Conservation (phyloP, 2,329 filamentous ascomycete genomes). For the Coniella vitis region DNA sequence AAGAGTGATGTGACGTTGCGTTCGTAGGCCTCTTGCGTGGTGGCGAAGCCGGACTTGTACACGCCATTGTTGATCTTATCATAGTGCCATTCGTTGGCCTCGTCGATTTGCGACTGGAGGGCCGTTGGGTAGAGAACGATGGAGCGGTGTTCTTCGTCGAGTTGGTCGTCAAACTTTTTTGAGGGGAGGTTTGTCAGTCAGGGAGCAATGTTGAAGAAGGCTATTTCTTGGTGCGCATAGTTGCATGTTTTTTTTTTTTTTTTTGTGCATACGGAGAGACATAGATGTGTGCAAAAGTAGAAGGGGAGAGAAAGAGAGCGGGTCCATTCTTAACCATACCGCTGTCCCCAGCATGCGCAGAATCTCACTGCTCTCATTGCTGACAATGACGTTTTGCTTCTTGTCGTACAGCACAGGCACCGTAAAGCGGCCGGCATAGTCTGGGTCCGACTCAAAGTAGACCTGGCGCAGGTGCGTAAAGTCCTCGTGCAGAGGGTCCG, state of each 20-base stretch:
- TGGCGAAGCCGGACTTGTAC: slow-evolving; percentile 77
- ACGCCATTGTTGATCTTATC: slow-evolving; percentile 65
- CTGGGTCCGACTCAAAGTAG: slow-evolving; percentile 67
- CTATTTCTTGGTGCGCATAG: too few relatives aligned
- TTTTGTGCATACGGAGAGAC: background rate
- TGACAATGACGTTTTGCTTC: slow-evolving; percentile 69
- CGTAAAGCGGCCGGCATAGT: slow-evolving; percentile 75
- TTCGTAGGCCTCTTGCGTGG: slow-evolving; percentile 76
- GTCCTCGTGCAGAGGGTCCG: slow-evolving; percentile 61
- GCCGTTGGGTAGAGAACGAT: slow-evolving; percentile 62
- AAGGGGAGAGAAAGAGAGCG: background rate
- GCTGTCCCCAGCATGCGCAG: slow-evolving; percentile 80
- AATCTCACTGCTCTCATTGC: slow-evolving; percentile 89
- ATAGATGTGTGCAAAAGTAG: background rate
- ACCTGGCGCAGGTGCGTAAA: slow-evolving; percentile 68
- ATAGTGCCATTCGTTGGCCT: slow-evolving; percentile 75
- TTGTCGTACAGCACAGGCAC: slow-evolving; percentile 84
- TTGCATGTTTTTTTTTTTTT: background rate
- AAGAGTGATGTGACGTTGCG: slow-evolving; percentile 66
- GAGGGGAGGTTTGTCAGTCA: background rate
- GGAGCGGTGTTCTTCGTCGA: slow-evolving; percentile 51
- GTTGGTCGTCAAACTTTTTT: slow-evolving; percentile 61
- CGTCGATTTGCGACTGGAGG: slow-evolving; percentile 65
- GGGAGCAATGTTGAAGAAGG: too few relatives aligned
- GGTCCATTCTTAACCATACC: slow-evolving; percentile 38